Base-by-base conservation (phyloP, 225 moss, liverwort and hornwort species). In the Marchantia paleacea region DNA sequence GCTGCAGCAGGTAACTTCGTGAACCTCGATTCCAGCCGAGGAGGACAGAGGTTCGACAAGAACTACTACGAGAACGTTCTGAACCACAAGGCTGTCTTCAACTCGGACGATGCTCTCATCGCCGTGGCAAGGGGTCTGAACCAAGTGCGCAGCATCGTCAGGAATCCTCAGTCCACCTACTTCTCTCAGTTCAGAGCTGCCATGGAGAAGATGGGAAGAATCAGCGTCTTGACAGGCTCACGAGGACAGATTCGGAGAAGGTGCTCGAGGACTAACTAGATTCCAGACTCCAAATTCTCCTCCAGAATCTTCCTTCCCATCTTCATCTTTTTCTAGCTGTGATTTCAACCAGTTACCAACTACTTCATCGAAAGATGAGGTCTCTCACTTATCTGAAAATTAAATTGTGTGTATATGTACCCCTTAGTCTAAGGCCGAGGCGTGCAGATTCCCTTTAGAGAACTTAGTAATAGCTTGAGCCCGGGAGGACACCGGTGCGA, bases 201-300 rank as follows among this genome's bases (percentile, higher is more conserved):
- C 22, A 84, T 87, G 84, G 76, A 81, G 75, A 87, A 87, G 79
- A 84, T 87, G 86, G 84, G 81, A 14, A 75, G 58, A 24, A 82
- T 78, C 29, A 71, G 78, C 2, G 83, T 73, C 10, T 65, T 87
- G n/a, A 87, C 86, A 14, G 52, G 39, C 53, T 51, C 57, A 47
- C 18, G 3, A 16, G 86, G 86, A n/a, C 70, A 87, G 39, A 84
- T 87, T 52, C 77, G 86, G 13, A 28, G 31, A 9, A 73, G 30
- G 15, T 87, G 86, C 51, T 78, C 78, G 1, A 78, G 50, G 67
- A 78, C 3, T 49, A 78, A 78, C 66, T 78, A 78, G 51, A 39
- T 68, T 16, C 24, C 8, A 63, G 9, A 16, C 19, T 22, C 20
- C 12, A 25, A 22, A 25, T n/a, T n/a, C n/a, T n/a, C n/a, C n/a